These are phyloP conservation scores for Phaeophleospora eucalypticola DNA, from an alignment of 2,329 filamentous ascomycete species.

Conservation along the genomic window DNA sequence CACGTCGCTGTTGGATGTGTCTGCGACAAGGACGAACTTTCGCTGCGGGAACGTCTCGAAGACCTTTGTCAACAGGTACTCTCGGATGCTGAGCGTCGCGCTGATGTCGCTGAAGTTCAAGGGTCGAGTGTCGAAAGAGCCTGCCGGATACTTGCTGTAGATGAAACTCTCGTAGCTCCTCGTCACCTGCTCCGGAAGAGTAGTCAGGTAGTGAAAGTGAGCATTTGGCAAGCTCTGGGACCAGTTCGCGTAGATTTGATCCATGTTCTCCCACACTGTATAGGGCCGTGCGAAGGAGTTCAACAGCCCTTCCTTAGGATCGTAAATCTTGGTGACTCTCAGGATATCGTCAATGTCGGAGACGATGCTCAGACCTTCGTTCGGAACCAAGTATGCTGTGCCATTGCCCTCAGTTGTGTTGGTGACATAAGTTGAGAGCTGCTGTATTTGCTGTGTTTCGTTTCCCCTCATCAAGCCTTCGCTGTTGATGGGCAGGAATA, in stretches of 20 bases:
- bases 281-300: conserved; percentile 73
- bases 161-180: conserved; percentile 77
- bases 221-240: conserved; percentile 60
- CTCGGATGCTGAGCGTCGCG: conserved; percentile 68
- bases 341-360: conserved; percentile 79
- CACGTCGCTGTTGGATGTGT: conserved; percentile 72
- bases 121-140: conserved; percentile 72
- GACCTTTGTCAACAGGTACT: conserved; percentile 64
- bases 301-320: conserved; percentile 67
- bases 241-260: conserved; percentile 73
- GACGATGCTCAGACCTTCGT: conserved; percentile 65
- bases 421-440: conserved; percentile 63
- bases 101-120: conserved; percentile 73
- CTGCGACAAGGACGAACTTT: conserved; percentile 71
- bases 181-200: conserved; percentile 72
- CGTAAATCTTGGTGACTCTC: conserved; percentile 75
- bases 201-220: conserved; percentile 80
- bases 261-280: conserved; percentile 73
- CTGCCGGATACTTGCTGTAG: conserved; percentile 71
- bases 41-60: conserved; percentile 71
- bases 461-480: conserved; percentile 62
- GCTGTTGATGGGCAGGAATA: conserved; percentile 61
- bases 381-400: conserved; percentile 71
- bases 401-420: conserved; percentile 64
- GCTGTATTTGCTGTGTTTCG: conserved; percentile 60